Percentiles rank a stretch among this genome's conserved stretches.
Evolutionary conservation across 192 early-diverging fungal species (phyloP).

Genomic region (Podochytrium sp.): DNA sequence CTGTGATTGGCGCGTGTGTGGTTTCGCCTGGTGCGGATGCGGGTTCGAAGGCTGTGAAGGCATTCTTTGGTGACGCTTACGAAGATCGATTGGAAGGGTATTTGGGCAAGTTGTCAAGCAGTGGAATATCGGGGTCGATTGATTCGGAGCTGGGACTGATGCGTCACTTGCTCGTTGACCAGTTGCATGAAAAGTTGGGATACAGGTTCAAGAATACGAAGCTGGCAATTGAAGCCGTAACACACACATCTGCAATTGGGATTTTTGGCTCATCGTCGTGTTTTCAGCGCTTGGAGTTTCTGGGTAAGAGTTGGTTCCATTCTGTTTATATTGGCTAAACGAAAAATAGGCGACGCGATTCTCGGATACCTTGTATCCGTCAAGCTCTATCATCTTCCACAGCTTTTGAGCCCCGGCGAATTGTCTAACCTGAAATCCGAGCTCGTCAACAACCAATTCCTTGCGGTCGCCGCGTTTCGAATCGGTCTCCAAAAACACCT

Average conservation of each 20-base stretch:
- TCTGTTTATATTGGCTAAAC: background rate
- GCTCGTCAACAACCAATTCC: constrained; percentile 81
- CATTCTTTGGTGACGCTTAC: constrained; percentile 28
- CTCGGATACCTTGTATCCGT: constrained; percentile 48
- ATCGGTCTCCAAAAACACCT: constrained; percentile 70
- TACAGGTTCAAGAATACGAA: constrained; percentile 73
- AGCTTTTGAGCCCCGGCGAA: constrained; percentile 67
- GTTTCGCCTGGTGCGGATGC: constrained; percentile 51
- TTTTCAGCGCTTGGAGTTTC: constrained; percentile 91
- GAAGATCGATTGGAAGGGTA: background rate
- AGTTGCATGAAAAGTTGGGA: constrained; percentile 41
- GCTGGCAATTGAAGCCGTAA: constrained; percentile 79
- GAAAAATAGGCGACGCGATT: constrained; percentile 48
- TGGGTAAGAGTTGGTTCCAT: constrained; percentile 79
- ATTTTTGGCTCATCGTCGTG: constrained; percentile 40
- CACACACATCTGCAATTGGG: constrained; percentile 73
- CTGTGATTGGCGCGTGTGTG: constrained; percentile 77
- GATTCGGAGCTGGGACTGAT: background rate
- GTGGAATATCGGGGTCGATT: background rate
- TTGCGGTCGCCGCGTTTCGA: constrained; percentile 71
- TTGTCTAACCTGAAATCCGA: constrained; percentile 65
- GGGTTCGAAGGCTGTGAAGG: constrained; percentile 36
- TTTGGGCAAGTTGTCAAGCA: background rate
- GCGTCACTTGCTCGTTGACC: background rate
- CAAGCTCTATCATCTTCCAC: constrained; percentile 72